Evolutionary conservation across 2,329 filamentous ascomycete species (phyloP).

Genomic region (Calonectria fujianensis): DNA sequence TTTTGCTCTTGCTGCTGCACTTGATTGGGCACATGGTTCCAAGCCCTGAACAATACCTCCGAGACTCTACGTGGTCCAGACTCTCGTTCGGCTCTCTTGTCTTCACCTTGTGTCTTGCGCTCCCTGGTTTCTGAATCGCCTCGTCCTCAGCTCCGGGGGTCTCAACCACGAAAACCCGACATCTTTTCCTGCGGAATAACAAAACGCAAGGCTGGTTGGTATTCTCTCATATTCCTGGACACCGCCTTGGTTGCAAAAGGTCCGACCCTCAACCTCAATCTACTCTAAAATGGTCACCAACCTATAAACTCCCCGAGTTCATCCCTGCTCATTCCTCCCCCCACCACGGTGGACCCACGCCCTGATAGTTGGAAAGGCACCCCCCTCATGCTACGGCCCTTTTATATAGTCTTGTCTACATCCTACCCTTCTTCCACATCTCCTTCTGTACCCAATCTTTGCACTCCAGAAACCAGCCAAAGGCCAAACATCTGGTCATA

Average conservation of each 20-base stretch:
- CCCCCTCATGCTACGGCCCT: background rate
- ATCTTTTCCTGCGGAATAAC: background rate
- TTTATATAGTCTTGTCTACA: constrained; percentile 8
- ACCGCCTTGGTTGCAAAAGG: constrained; percentile 11
- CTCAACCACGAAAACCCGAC: background rate
- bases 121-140: constrained; percentile 3
- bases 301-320: constrained; percentile 26
- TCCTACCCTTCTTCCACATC: background rate
- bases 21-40: background rate
- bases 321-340: constrained; percentile 13
- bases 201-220: background rate
- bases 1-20: background rate
- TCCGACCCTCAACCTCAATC: background rate
- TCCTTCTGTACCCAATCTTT: background rate
- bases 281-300: background rate
- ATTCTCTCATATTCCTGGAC: background rate
- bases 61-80: constrained; percentile 28
- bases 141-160: background rate
- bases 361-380: constrained; percentile 10
- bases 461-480: background rate
- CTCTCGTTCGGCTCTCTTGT: constrained; percentile 2
- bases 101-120: background rate
- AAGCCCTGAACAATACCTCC: background rate
- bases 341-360: constrained; percentile 17
- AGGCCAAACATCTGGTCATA: background rate